Base-by-base conservation (phyloP, 1,284 basidiomycete genomes). In the Papiliotrema flavescens region DNA sequence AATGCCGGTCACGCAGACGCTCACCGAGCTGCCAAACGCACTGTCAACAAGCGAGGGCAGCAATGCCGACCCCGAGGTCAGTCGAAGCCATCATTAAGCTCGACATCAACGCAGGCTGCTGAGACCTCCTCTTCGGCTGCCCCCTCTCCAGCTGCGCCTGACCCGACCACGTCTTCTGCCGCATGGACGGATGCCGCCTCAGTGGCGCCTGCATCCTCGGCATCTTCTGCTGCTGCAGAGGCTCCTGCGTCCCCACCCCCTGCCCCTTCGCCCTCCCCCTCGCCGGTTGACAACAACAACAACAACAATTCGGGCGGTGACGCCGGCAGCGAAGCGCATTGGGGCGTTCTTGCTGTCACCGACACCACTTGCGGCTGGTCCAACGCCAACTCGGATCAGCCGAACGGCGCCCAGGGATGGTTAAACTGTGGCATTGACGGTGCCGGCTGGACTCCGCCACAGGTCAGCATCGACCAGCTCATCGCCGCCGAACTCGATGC, bases 361-460 rank as follows among this genome's bases (percentile, higher is more conserved):
- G 64, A 66, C 47, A 7, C 43, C 26, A 57, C 55, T 15, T 75
- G 73, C 53, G 74, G 74, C 34, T 62, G 47, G 39, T 66, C 58
- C 47, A 53, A 64, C 23, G 51, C 73, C 24, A 49, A 58, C 37
- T 47, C 41, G 22, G 55, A 63, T 49, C 84, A 85, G 19, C 88
- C 89, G 23, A 92, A 92, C 71, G 89, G 89, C 22, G 72, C 78
- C 60, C 81, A 87, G 51, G 79, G 83, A 58, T 92, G 85, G 83
- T 74, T 93, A 64, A 90, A 89, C 76, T 92, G 90, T 66, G 89
- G 87, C 49, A 69, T 90, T 59, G 59, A 67, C 55, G 75, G 79
- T 35, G 55, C 43, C 3, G 70, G 67, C 11, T 74, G 70, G 70
- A 64, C 52, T 19, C 72, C 69, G 13, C 70, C 72, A 34, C 47